phyloP scores from a whole-genome alignment of 164 flowering plant species.

The Tetrastigma voinierianum region DNA sequence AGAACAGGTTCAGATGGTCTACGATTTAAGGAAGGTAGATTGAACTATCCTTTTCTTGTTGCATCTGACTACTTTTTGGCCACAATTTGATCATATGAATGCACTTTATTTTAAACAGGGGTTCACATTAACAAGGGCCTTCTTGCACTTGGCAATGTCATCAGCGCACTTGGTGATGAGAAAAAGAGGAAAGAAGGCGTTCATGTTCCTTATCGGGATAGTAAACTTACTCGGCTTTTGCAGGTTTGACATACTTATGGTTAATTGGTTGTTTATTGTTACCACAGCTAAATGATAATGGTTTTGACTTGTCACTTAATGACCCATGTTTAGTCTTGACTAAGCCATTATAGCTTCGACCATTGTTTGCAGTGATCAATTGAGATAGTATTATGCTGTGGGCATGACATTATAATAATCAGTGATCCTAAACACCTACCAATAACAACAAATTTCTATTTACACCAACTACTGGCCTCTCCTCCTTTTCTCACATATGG shows the following conservation, averaged over 20 bases:
- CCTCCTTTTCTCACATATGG: too few relatives aligned
- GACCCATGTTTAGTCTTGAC: not conserved
- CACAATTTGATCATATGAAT: not conserved
- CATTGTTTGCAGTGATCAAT: not conserved
- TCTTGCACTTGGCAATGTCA: slow-evolving; percentile 99
- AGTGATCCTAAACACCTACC: too few relatives aligned
- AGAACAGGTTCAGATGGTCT: slow-evolving; percentile 98
- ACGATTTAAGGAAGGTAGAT: slow-evolving; percentile 95
- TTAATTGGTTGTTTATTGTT: not conserved
- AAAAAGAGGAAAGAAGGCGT: slow-evolving; percentile 89
- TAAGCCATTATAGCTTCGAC: not conserved
- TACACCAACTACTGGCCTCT: too few relatives aligned
- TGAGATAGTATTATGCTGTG: too few relatives aligned
- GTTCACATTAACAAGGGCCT: slow-evolving; percentile 98
- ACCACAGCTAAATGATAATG: not conserved
- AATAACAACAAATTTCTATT: not conserved
- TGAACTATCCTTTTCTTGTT: not conserved
- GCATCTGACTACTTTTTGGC: not conserved
- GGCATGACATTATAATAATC: too few relatives aligned
- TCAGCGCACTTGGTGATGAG: slow-evolving; percentile 99
- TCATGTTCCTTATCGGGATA: slow-evolving; percentile 98
- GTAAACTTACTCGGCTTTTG: slow-evolving; percentile 97
- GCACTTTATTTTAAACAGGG: slow-evolving; percentile 35
- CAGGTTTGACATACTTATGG: slow-evolving; percentile 66
- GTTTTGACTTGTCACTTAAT: not conserved